These are phyloP conservation scores for Suillus weaverae DNA, from an alignment of 768 basidiomycete species.

Conservation along the genomic window DNA sequence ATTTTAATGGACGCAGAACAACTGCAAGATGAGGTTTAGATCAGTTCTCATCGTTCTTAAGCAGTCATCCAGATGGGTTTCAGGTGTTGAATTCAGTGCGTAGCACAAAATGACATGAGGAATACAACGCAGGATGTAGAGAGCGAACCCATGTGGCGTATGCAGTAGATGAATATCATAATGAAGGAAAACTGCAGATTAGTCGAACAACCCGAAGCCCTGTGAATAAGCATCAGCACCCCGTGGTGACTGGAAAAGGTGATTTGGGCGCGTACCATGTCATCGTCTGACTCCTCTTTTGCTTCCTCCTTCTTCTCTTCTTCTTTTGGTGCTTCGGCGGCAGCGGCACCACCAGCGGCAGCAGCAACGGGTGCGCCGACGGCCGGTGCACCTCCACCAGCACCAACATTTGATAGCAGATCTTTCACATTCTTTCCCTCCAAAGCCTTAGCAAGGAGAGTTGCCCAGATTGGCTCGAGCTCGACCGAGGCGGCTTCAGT, in stretches of 20 bases:
- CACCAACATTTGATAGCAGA: conserved; percentile 90
- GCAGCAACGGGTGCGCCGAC: conserved; percentile 52
- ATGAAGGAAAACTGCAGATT: conserved; percentile 33
- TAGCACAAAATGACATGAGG: neutral
- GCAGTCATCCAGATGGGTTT: neutral
- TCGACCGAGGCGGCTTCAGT: conserved; percentile 83
- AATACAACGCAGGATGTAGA: neutral
- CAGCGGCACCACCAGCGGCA: conserved; percentile 56
- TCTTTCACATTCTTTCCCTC: conserved; percentile 98
- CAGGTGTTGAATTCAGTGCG: neutral
- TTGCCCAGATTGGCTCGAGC: conserved; percentile 95
- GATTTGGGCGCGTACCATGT: conserved; percentile 60
- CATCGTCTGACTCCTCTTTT: conserved; percentile 88
- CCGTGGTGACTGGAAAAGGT: neutral
- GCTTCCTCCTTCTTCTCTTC: conserved; percentile 80
- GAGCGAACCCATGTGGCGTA: neutral
- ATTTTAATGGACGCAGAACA: neutral
- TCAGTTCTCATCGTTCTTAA: neutral
- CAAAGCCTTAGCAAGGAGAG: conserved; percentile 95
- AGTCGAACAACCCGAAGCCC: conserved; percentile 98
- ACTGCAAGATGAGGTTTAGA: neutral
- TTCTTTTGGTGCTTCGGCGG: conserved; percentile 66
- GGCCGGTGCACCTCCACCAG: conserved; percentile 86
- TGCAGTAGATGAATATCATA: conserved; percentile 26
- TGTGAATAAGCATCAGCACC: conserved; percentile 26